Base-by-base conservation (phyloP, 192 early-diverging fungal genomes). In the Helicostylum pulchrum region DNA sequence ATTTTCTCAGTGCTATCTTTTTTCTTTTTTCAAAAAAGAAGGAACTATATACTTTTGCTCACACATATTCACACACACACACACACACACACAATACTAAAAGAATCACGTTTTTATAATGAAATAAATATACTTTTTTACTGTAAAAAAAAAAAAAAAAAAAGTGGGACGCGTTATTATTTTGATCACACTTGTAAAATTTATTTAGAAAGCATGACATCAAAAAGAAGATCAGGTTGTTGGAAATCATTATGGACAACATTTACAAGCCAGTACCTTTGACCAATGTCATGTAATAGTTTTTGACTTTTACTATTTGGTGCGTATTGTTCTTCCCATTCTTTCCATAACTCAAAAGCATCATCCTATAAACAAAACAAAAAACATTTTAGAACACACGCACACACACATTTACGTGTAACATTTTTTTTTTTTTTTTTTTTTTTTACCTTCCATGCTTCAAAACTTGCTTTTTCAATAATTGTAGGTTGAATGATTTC, bases 401-500 rank as follows among this genome's bases (percentile, higher is more conserved):
- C n/a, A n/a, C n/a, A n/a, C n/a, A n/a, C n/a, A n/a, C n/a, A n/a
- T n/a, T n/a, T n/a, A n/a, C n/a, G n/a, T n/a, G n/a, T n/a, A n/a
- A n/a, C n/a, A n/a, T n/a, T n/a, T n/a, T n/a, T n/a, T n/a, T n/a
- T n/a, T n/a, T n/a, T 32, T 34, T 21, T 62, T 7, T n/a, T 19
- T 53, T 19, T 23, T 10, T 66, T 52, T 70, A 77, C 75, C 65
- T 89, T 90, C 92, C 92, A 94, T 1, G 92, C 86, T 66, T 90
- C 72, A 72, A 94, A 94, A 45, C 78, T 83, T 17, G 75, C 78
- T 56, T 79, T 66, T 32, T 93, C 91, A 42, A 94, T 91, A 36
- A 94, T 80, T 6, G 92, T 94, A 2, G 91, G 87, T 65, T 94
- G 92, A 45, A 94, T 78, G 68, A 94, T 91, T 69, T 94, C 92